These are phyloP conservation scores for Musa acuminata DNA, from an alignment of 176 grass and related monocot species.

Conservation along the genomic window DNA sequence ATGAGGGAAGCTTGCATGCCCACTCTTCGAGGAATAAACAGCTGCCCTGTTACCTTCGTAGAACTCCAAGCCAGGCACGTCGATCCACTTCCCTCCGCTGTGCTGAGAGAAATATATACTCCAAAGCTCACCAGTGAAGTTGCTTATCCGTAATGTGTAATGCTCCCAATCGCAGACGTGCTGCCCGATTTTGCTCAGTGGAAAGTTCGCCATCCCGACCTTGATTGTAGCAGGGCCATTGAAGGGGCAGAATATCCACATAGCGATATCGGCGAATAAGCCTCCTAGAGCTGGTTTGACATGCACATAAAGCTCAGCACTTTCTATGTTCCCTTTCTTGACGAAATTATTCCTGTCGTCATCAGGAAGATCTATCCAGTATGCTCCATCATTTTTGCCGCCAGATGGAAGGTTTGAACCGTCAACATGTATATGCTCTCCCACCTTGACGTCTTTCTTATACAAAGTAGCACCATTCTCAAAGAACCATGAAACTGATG, in stretches of 20 bases:
- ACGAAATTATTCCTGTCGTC: conserved; percentile 36
- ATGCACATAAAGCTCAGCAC: conserved; percentile 71
- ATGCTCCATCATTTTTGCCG: conserved; percentile 69
- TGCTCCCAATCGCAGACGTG: conserved; percentile 92
- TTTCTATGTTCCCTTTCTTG: conserved; percentile 77
- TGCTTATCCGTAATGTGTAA: conserved; percentile 74
- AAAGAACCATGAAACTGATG: conserved; percentile 94
- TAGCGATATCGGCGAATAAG: conserved; percentile 76
- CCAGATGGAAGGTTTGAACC: conserved; percentile 71
- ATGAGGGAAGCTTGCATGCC: no score
- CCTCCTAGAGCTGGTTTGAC: conserved; percentile 71
- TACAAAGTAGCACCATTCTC: conserved; percentile 73
- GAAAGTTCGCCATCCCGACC: conserved; percentile 46
- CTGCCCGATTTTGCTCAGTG: conserved; percentile 63
- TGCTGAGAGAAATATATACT: conserved; percentile 49
- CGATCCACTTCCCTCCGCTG: no score
- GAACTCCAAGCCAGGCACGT: no score
- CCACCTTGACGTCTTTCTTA: conserved; percentile 42
- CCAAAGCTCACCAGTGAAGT: conserved; percentile 33
- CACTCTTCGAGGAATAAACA: conserved; percentile 12
- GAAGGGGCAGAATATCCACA: conserved; percentile 97
- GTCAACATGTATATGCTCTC: conserved; percentile 48
- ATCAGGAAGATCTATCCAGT: conserved; percentile 87
- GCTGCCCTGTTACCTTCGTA: no score
- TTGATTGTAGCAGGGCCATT: conserved; percentile 89